Base-by-base conservation (phyloP, 495 filamentous ascomycete species). In the Immersiella caudata region DNA sequence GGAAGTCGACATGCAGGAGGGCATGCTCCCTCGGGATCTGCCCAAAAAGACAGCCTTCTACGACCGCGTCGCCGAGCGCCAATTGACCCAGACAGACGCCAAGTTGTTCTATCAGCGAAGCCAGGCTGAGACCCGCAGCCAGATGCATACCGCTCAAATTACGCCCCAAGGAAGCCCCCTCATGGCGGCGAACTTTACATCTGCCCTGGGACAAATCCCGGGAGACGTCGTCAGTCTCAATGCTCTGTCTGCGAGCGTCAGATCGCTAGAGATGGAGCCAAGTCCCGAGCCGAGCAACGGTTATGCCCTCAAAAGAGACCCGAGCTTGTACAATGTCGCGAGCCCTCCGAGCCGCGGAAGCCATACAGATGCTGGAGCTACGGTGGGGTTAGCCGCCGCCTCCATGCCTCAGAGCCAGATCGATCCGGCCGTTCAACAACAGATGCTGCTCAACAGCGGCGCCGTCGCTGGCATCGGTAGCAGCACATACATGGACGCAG, bases 41-140 rank as follows among this genome's bases (percentile, higher is more conserved):
- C 90, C 91, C 68, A 84, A 88, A 67, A 92, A 87, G 78, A 96
- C 93, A 2, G 89, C 93, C 7, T 92, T 90, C 69, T 95, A 93
- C 77, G 91, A 95, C 77, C 89, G 91, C 74, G 87, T 91, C n/a
- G 88, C 89, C 65, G 94, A 99, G 76, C 95, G 94, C 73, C 91
- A 92, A 68, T 88, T 94, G 85, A 93, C 88, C 67, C 92, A 97
- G 78, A 86, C 90, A 22, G 94, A 99, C 73, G 92, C 94, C 40
- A 97, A 95, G 76, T 84, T 97, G 29, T 94, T 97, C 81, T 99
- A 97, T 78, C 95, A 97, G 74, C 85, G 93, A 66, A 93, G 92
- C 78, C 91, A 93, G 77, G 79, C 89, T 22, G 86, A 89, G 49
- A 79, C 69, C 75, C 77, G 51, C 70, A 79, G 78, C 78, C 69